phyloP scores from a whole-genome alignment of 306 rosid genomes.

The Glycyrrhiza uralensis region DNA sequence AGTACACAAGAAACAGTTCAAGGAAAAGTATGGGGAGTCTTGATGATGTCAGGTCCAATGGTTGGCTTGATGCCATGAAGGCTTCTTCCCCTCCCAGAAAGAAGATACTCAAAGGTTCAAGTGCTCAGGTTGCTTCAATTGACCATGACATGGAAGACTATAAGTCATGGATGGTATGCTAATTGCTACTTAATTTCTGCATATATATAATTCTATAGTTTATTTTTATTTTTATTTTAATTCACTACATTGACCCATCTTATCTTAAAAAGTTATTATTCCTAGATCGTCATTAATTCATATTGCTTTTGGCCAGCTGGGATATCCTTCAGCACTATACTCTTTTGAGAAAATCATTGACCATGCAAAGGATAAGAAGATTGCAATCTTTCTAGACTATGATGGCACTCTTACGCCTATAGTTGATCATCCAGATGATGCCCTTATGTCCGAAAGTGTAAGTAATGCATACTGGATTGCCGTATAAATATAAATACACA shows the following conservation, averaged over 20 bases:
- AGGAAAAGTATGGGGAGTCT: constrained; percentile 56
- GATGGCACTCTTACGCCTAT: constrained; percentile 97
- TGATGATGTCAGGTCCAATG: constrained; percentile 82
- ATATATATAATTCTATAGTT: too few species aligned
- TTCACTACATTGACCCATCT: background rate
- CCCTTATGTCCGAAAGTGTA: constrained; percentile 73
- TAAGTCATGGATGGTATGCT: constrained; percentile 64
- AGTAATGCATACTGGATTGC: constrained; percentile 16
- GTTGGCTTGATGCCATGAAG: constrained; percentile 96
- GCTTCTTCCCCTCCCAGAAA: constrained; percentile 91
- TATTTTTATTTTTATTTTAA: background rate
- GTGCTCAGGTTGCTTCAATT: constrained; percentile 46
- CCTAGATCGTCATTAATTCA: background rate
- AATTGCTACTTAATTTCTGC: background rate
- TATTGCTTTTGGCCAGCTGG: constrained; percentile 41
- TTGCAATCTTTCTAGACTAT: constrained; percentile 83
- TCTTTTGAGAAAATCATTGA: constrained; percentile 53
- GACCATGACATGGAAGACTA: constrained; percentile 57
- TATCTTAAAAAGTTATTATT: background rate
- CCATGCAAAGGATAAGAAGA: constrained; percentile 58
- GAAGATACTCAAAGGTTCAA: constrained; percentile 55
- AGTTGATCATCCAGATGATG: constrained; percentile 86
- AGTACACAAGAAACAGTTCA: constrained; percentile 45
- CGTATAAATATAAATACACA: too few species aligned
- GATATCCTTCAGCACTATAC: constrained; percentile 78